Percentiles rank a stretch among this genome's conserved stretches.
Conservation (phyloP, 1,284 basidiomycete species). For the Tetrapyrgos nigripes region DNA sequence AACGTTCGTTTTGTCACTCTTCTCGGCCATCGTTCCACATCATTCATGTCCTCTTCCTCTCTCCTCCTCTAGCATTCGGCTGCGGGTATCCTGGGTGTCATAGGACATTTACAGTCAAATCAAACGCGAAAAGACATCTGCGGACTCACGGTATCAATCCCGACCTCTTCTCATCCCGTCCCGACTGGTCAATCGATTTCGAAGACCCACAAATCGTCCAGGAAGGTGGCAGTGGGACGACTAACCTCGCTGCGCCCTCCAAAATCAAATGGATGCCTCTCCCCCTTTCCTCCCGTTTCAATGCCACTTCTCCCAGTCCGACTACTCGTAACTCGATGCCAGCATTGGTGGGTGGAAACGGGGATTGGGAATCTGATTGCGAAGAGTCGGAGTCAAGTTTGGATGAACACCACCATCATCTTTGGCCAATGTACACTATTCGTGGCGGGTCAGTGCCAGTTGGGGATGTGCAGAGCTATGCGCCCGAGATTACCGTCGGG, state of each 20-base stretch:
- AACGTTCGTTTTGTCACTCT: constrained; percentile 50
- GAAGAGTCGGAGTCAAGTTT: no score
- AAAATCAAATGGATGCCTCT: constrained; percentile 18
- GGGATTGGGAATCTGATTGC: no score
- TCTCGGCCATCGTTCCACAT: neutral
- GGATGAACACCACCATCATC: no score
- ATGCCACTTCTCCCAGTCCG: no score
- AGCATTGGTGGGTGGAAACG: no score
- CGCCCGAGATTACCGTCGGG: no score
- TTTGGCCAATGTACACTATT: no score
- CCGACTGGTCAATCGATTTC: constrained; percentile 15
- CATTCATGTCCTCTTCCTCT: neutral
- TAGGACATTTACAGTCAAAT: constrained; percentile 66
- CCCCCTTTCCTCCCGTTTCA: constrained; percentile 10
- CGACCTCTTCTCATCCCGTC: neutral
- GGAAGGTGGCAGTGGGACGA: neutral
- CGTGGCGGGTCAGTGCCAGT: no score
- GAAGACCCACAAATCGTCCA: constrained; percentile 9
- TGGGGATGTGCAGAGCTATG: no score
- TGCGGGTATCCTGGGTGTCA: constrained; percentile 61
- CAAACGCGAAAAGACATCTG: constrained; percentile 69
- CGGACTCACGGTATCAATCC: constrained; percentile 50
- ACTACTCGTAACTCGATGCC: no score
- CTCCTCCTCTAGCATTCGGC: constrained; percentile 54
- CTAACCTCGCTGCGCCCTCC: neutral